Base-by-base conservation (phyloP, 495 filamentous ascomycete genomes). In the Daldinia decipiens region DNA sequence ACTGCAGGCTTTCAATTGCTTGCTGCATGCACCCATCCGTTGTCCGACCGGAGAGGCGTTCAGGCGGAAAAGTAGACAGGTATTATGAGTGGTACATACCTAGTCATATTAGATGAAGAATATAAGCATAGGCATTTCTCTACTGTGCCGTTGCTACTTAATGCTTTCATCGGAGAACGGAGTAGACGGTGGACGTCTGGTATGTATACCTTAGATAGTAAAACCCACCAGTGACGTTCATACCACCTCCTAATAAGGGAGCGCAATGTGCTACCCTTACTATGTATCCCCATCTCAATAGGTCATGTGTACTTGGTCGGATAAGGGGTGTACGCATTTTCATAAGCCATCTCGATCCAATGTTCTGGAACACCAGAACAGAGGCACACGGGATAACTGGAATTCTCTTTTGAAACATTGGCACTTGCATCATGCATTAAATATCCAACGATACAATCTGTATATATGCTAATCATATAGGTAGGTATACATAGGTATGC, bases 1-100 rank as follows among this genome's bases (percentile, higher is more conserved):
- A 57, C 59, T n/a, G 66, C 59, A 62, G 59, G 4, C 31, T 38
- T 24, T 47, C 40, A 12, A 15, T 19, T 58, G 39, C 24, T 43
- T 45, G 59, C 59, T 68, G 52, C 43, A 34, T 26, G 17, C 47
- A 58, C 27, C 56, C 59, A 58, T n/a, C 63, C 59, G 59, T 32
- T 52, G 39, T 62, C 53, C 52, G 65, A 45, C 11, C 31, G 65
- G 52, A 59, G 50, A 53, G 43, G 52, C 39, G 43, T 47, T 4
- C 4, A n/a, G 56, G 56, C 36, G 5, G 34, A 21, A 1, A 15
- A 13, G 34, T 12, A 24, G 21, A 24, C 2, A 24, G 34, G n/a
- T 0, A 12, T 13, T 27, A 3, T 12, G 0, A 26, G 34, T 12
- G 11, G 11, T 34, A 34, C 3, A 34, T 34, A 34, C 7, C 7